These are phyloP conservation scores for Glaciozyma martinii DNA, from an alignment of 768 basidiomycete species.

Conservation along the genomic window DNA sequence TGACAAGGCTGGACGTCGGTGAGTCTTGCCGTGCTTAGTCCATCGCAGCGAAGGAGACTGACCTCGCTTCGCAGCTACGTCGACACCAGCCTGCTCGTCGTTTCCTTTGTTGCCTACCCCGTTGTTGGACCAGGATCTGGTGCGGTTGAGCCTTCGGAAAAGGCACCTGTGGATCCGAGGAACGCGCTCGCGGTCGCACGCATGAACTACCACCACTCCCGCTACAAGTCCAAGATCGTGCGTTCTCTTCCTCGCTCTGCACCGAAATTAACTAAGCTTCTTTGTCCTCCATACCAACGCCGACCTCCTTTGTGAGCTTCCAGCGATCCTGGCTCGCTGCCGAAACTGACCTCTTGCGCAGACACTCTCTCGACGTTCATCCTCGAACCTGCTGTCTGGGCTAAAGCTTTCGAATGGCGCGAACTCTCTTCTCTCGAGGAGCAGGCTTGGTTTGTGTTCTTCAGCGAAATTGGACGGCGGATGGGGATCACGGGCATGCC, in stretches of 20 bases:
- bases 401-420: not conserved
- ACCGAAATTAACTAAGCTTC: not conserved
- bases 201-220: not conserved
- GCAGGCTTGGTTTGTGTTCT: conserved; percentile 31
- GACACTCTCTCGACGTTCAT: not conserved
- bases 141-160: not conserved
- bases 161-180: not conserved
- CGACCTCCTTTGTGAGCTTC: not conserved
- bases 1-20: not conserved
- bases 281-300: not conserved
- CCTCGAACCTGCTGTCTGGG: not conserved
- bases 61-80: not conserved
- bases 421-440: not conserved
- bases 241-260: not conserved
- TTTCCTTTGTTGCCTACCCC: not conserved
- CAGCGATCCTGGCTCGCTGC: not conserved
- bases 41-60: too few species aligned
- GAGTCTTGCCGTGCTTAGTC: too few species aligned
- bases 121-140: not conserved
- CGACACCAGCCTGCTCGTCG: not conserved
- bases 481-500: conserved; percentile 50
- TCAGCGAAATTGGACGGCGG: conserved; percentile 46
- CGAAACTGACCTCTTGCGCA: not conserved
- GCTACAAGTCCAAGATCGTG: not conserved
- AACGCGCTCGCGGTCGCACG: not conserved